Conservation (phyloP, 768 basidiomycete species). For the Tulasnella sp. region DNA sequence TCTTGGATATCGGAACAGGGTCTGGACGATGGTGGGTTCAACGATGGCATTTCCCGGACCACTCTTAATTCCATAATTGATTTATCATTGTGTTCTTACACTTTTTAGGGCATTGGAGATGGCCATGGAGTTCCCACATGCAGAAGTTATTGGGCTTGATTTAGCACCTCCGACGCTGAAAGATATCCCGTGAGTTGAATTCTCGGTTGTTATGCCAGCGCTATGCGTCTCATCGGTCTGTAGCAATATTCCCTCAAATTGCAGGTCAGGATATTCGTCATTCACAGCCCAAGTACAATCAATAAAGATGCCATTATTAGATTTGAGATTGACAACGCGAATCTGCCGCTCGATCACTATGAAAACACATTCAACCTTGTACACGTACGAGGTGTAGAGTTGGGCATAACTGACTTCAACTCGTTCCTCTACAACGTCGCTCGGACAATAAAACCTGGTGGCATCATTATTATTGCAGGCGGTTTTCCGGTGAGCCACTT, state of each 20-base stretch:
- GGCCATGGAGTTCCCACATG: conserved; percentile 8
- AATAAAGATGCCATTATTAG: conserved; percentile 3
- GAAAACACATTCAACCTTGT: conserved; percentile 14
- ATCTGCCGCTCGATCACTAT: conserved; percentile 13
- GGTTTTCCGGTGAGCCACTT: conserved; percentile 11
- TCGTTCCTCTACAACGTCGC: conserved; percentile 16
- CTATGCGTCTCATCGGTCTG: too few species aligned
- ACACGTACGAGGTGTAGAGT: conserved; percentile 14
- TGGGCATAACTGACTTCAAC: conserved; percentile 11
- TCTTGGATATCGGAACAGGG: conserved; percentile 12
- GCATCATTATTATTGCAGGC: conserved; percentile 13
- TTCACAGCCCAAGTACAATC: neutral
- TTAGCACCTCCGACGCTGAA: conserved; percentile 1
- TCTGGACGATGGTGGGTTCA: conserved; percentile 9
- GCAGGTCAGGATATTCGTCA: neutral
- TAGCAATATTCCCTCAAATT: too few species aligned
- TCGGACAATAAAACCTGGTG: conserved; percentile 12
- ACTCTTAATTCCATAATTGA: too few species aligned
- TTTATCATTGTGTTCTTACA: too few species aligned
- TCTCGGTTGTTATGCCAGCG: neutral
- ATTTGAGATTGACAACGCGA: conserved; percentile 13
- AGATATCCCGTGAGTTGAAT: neutral
- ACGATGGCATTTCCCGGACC: too few species aligned
- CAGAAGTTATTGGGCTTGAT: conserved; percentile 11
- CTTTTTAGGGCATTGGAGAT: conserved; percentile 13